Evolutionary conservation across 345 rosid species (phyloP), one percentile per base, ranked within the genome.

Genomic region (Eucalyptus grandis): DNA sequence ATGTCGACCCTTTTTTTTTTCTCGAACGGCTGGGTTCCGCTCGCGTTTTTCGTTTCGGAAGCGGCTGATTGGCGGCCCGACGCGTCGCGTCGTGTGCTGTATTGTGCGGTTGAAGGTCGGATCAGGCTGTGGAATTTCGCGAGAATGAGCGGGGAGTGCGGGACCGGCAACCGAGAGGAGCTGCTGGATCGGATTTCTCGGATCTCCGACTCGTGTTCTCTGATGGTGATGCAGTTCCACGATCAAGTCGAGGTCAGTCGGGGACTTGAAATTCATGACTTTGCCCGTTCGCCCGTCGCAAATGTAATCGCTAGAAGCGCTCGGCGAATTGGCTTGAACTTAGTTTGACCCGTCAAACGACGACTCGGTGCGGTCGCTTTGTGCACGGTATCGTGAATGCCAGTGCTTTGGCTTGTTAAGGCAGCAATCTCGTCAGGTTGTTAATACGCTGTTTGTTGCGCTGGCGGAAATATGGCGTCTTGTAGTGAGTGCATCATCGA

Each of bases 131-230:
- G 97, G 97, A 94, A 86, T 58, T 94, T 96, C 87, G 92, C 96
- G 89, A 94, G 90, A 89, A 88, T 91, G 77, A 49, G 92, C 6
- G 94, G 96, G 31, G 98, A 95, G 72, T 92, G 95, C 50, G 92
- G 88, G 53, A 91, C 91, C 89, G 87, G 93, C 87, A 94, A 92
- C 19, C 88, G 87, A 89, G 93, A 92, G 82, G 91, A 91, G 88
- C 87, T 94, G 88, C 92, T 92, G 91, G 96, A 93, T 90, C 93
- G 94, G 89, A 88, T 93, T 88, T 92, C 92, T 60, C 93, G 92
- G 92, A 94, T 96, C 92, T 95, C 97, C 14, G 98, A 95, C 89
- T 94, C 95, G n/a, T 96, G 96, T 89, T 95, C 96, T 46, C 95
- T 94, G 89, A 95, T 95, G 96, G 95, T 96, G 49, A 96, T 96